Evolutionary conservation across 2,329 filamentous ascomycete genomes (phyloP).

Genomic region (Aspergillus latus): DNA sequence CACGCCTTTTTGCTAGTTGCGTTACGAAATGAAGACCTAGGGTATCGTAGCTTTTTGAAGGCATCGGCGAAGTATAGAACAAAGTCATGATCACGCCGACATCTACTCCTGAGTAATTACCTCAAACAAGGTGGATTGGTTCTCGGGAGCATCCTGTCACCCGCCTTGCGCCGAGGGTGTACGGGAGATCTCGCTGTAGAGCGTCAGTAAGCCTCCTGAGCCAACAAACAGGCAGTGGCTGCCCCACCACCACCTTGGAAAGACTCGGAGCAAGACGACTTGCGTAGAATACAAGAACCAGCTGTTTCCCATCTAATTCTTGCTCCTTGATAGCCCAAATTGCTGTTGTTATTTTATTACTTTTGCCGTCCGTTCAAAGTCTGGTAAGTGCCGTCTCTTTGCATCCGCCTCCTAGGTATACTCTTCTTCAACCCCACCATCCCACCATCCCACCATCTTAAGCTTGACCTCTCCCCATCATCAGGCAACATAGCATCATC

Average conservation of each 20-base stretch:
- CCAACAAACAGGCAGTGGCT: slow-evolving; percentile 22
- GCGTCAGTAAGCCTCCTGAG: slow-evolving; percentile 27
- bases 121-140: not conserved
- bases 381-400: slow-evolving; percentile 9
- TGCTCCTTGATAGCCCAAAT: not conserved
- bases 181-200: slow-evolving; percentile 41
- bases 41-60: not conserved
- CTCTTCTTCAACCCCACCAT: not conserved
- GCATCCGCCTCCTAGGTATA: not conserved
- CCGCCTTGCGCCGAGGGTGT: slow-evolving; percentile 36
- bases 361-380: slow-evolving; percentile 6
- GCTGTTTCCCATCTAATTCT: slow-evolving; percentile 11
- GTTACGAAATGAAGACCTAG: not conserved
- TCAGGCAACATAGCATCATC: not conserved
- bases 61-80: not conserved
- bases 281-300: slow-evolving; percentile 23
- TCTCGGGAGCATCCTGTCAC: slow-evolving; percentile 10
- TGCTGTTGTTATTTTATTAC: slow-evolving; percentile 8
- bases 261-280: slow-evolving; percentile 36
- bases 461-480: slow-evolving; percentile 12
- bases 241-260: slow-evolving; percentile 41
- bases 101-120: not conserved
- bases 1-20: not conserved
- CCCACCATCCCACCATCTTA: slow-evolving; percentile 14
- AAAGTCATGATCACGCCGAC: not conserved